A percentile compares a stretch with the other conserved stretches of the same genome.
Conservation (phyloP, 2,329 filamentous ascomycete genomes). For the Aspergillus quadricinctus region DNA sequence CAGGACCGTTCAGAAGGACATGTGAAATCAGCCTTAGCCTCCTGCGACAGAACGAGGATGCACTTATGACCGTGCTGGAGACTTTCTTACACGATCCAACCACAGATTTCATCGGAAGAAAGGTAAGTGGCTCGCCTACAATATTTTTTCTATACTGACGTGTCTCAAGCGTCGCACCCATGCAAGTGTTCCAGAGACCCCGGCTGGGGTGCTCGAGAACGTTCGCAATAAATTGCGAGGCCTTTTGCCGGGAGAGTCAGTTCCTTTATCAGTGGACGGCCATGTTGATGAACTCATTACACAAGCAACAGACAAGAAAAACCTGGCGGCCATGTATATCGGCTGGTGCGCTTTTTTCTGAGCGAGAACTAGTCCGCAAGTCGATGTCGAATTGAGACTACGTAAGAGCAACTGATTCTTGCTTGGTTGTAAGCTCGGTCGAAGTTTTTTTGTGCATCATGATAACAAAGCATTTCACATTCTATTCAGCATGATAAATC, state of each 20-base stretch:
- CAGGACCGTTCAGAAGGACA: constrained; percentile 78
- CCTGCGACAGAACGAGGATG: constrained; percentile 87
- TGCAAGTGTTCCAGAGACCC: constrained; percentile 58
- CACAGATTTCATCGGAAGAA: constrained; percentile 80
- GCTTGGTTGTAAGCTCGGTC: background rate
- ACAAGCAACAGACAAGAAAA: constrained; percentile 74
- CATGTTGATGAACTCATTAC: constrained; percentile 95
- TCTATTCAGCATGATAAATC: background rate
- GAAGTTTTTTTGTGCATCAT: background rate
- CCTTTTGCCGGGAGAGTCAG: constrained; percentile 77
- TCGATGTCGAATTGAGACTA: background rate
- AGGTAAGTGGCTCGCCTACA: constrained; percentile 35
- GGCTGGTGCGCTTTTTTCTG: constrained; percentile 77
- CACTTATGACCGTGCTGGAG: constrained; percentile 93
- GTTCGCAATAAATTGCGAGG: constrained; percentile 85
- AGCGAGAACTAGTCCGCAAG: constrained; percentile 1
- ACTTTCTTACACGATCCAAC: constrained; percentile 97
- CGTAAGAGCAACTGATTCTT: background rate
- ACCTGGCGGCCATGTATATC: constrained; percentile 92
- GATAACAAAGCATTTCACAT: background rate
- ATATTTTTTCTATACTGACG: background rate
- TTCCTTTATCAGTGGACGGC: constrained; percentile 89
- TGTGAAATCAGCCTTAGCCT: constrained; percentile 84
- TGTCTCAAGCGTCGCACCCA: constrained; percentile 46
- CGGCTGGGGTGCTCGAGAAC: constrained; percentile 78